phyloP scores from a whole-genome alignment of 345 rosid species.

The Trapa bicornis region DNA sequence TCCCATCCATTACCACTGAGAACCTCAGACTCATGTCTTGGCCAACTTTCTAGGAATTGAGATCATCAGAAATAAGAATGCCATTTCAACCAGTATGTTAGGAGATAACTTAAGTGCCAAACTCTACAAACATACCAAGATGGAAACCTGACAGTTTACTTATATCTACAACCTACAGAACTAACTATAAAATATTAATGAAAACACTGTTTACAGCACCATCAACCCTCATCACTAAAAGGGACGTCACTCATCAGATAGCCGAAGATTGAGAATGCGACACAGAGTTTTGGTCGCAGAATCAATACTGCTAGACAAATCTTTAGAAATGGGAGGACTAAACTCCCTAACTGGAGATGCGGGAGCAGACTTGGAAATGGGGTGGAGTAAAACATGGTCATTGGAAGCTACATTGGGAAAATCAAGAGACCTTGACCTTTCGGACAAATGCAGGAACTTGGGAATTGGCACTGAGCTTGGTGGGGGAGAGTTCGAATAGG shows the following conservation, averaged over 20 bases:
- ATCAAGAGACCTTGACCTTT: slow-evolving; percentile 52
- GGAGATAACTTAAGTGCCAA: not conserved
- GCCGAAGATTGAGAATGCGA: slow-evolving; percentile 86
- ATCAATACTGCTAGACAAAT: slow-evolving; percentile 43
- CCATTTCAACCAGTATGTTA: not conserved
- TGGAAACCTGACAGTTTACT: not conserved
- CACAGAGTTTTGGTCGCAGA: slow-evolving; percentile 82
- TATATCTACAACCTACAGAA: not conserved
- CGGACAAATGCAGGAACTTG: slow-evolving; percentile 55
- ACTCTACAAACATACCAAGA: not conserved
- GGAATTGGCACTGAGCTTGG: slow-evolving; percentile 92
- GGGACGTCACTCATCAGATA: slow-evolving; percentile 34
- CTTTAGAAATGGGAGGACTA: slow-evolving; percentile 20
- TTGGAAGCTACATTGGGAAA: slow-evolving; percentile 26
- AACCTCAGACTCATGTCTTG: not conserved
- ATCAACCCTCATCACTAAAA: not conserved
- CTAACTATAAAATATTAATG: not conserved
- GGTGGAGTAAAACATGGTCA: slow-evolving; percentile 23
- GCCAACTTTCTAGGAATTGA: not conserved
- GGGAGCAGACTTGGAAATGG: slow-evolving; percentile 71
- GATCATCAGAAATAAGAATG: not conserved
- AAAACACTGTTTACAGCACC: not conserved
- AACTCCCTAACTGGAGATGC: slow-evolving; percentile 63
- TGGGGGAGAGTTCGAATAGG: slow-evolving; percentile 92
- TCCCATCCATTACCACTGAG: not conserved